A percentile compares a stretch with the other conserved stretches of the same genome.
These are phyloP conservation scores for Lophium mytilinum DNA, from an alignment of 495 filamentous ascomycete genomes.

Conservation along the genomic window DNA sequence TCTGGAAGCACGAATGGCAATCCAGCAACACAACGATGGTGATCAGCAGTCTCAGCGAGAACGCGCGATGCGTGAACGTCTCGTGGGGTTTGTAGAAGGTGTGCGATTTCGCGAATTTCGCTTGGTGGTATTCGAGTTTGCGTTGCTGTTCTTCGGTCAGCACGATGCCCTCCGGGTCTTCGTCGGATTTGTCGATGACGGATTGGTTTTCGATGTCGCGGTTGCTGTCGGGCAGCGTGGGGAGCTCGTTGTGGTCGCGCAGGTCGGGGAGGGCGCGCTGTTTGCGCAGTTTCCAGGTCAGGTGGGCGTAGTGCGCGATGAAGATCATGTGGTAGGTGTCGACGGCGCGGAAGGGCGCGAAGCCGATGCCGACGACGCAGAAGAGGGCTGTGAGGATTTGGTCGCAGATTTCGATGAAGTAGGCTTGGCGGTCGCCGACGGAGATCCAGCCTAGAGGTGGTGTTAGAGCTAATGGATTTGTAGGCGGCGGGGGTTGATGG, in stretches of 20 bases:
- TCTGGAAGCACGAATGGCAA: constrained; percentile 64
- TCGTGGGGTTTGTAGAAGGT: constrained; percentile 83
- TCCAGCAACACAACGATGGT: constrained; percentile 65
- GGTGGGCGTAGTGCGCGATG: constrained; percentile 56
- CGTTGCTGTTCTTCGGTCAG: constrained; percentile 52
- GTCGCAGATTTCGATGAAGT: constrained; percentile 69
- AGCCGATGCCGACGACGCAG: constrained; percentile 64
- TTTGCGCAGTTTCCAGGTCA: constrained; percentile 61
- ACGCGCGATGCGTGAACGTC: constrained; percentile 68
- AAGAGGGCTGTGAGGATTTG: constrained; percentile 70
- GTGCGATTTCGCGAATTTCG: constrained; percentile 65
- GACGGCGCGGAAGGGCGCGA: constrained; percentile 64
- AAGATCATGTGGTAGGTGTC: constrained; percentile 79
- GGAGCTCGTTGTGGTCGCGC: constrained; percentile 64
- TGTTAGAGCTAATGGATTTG: background rate
- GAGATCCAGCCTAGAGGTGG: constrained; percentile 59
- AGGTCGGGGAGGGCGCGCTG: constrained; percentile 54
- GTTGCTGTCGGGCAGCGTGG: constrained; percentile 23
- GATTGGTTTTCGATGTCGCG: constrained; percentile 2
- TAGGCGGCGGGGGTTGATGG: background rate
- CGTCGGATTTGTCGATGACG: background rate
- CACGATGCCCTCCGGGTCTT: constrained; percentile 45
- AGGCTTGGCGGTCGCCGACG: constrained; percentile 57
- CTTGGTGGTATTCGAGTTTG: constrained; percentile 60
- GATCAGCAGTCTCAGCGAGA: constrained; percentile 63